These are phyloP conservation scores for Polytrichum commune DNA, from an alignment of 225 moss, liverwort and hornwort genomes.

Conservation along the genomic window DNA sequence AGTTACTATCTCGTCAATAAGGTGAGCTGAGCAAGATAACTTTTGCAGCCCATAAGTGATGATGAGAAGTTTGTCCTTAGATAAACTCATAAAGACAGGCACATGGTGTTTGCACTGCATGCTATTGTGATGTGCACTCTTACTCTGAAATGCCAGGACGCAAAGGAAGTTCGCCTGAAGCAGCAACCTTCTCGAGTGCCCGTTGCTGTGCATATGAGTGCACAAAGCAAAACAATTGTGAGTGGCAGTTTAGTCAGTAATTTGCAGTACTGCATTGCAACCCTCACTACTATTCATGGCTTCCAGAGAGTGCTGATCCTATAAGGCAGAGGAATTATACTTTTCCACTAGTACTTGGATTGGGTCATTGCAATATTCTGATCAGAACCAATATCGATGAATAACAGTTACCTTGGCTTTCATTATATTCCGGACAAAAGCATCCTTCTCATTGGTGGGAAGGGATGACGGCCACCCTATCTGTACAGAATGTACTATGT, in stretches of 20 bases:
- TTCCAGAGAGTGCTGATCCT: background rate
- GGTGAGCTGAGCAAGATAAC: too few species aligned
- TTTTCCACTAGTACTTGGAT: too few species aligned
- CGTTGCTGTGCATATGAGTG: conserved; percentile 39
- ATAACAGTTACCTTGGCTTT: conserved; percentile 62
- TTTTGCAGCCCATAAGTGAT: too few species aligned
- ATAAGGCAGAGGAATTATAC: background rate
- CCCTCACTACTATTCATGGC: conserved; percentile 5
- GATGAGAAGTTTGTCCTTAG: too few species aligned
- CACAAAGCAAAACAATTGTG: conserved; percentile 1
- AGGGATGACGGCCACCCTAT: conserved; percentile 94
- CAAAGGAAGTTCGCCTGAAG: conserved; percentile 58
- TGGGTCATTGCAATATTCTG: too few species aligned
- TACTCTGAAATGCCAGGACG: conserved; percentile 76
- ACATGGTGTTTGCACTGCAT: too few species aligned
- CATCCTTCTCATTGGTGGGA: conserved; percentile 70
- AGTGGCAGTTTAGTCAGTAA: background rate
- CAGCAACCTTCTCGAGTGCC: conserved; percentile 70
- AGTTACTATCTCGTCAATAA: too few species aligned
- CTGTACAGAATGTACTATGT: conserved; percentile 29
- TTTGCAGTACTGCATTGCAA: background rate
- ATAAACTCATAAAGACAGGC: too few species aligned
- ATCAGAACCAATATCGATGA: conserved; percentile 1
- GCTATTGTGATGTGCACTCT: conserved; percentile 21
- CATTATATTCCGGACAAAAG: conserved; percentile 67